Base-by-base conservation (phyloP, 208 protist genomes). In the Strigomonas culicis region DNA sequence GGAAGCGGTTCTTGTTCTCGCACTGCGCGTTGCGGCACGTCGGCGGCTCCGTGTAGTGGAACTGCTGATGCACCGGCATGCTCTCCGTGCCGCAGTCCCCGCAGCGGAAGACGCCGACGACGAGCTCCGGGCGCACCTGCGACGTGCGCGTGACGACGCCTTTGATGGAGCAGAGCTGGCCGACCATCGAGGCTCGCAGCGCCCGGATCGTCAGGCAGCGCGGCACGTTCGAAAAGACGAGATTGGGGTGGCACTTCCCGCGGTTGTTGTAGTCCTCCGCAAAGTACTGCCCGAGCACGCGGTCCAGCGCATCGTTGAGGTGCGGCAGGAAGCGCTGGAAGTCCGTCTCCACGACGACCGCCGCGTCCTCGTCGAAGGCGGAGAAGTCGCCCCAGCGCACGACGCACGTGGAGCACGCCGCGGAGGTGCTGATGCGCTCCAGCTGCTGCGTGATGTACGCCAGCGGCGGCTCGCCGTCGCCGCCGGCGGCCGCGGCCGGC, bases 81-180 rank as follows among this genome's bases (percentile, higher is more conserved):
- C 86, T 97, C 67, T 92, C 71, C 4, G 85, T 93, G 4, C 84
- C 75, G 77, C 99, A 99, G 68, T 99, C 96, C 55, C 77, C 70
- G 86, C 99, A 99, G 44, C 74, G 69, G 70, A 99, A 99, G 6
- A 93, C 88, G 25, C 95, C 99, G 11, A 94, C 74, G 13, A 99
- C 57, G 4, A 99, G 84, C 80, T 99, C 99, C 6, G 99, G 99
- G 11, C 98, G 81, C 15, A 99, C 96, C 74, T 99, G 98, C 19
- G 97, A 98, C 1, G 98, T 99, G 36, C 99, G 90, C 46, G 98
- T 99, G 2, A 99, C 98, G 7, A 99, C 99, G 25, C 98, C 99
- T 17, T 74, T 87, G 24, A 99, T 92, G 13, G 86, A 87, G 59
- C 90, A 86, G 13, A 99, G 87, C 75, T 94, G 77, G 1, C 98